These are phyloP conservation scores for Neonectria sp. DNA, from an alignment of 2,329 filamentous ascomycete species.

Conservation along the genomic window DNA sequence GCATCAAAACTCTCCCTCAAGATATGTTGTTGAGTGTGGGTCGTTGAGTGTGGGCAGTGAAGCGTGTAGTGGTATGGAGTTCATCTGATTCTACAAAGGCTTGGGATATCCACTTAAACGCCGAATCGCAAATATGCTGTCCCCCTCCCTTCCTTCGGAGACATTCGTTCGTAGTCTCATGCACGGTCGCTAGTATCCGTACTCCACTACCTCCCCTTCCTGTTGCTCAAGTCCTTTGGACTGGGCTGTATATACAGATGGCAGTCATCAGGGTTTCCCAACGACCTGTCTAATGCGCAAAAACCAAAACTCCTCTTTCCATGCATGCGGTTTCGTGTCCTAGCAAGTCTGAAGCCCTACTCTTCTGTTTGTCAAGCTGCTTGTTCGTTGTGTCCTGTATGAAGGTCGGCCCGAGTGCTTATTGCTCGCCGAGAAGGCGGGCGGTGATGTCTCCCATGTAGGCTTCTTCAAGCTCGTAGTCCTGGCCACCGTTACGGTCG, in stretches of 20 bases:
- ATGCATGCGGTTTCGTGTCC: constrained; percentile 37
- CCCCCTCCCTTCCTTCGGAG: neutral
- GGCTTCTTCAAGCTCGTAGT: constrained; percentile 90
- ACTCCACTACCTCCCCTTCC: neutral
- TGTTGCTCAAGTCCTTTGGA: neutral
- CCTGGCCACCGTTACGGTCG: constrained; percentile 81
- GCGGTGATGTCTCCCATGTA: constrained; percentile 94
- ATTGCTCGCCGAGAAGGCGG: constrained; percentile 84
- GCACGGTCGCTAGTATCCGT: neutral
- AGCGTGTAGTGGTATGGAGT: neutral
- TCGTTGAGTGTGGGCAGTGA: too few species aligned
- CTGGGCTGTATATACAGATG: constrained; percentile 21
- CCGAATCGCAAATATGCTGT: constrained; percentile 8
- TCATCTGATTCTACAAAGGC: constrained; percentile 19
- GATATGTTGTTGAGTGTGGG: too few species aligned
- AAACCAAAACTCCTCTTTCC: constrained; percentile 43
- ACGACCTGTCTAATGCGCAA: constrained; percentile 24
- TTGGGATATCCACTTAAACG: constrained; percentile 16
- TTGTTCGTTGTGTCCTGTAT: constrained; percentile 17
- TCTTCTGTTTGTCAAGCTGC: constrained; percentile 11
- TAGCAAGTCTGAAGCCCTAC: constrained; percentile 3
- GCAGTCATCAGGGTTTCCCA: constrained; percentile 13
- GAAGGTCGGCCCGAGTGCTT: constrained; percentile 24
- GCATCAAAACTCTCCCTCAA: neutral
- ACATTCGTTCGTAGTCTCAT: neutral